Evolutionary conservation across 225 moss, liverwort and hornwort species (phyloP), one percentile per base, ranked within the genome.

Genomic region (Physcomitrellopsis africana): DNA sequence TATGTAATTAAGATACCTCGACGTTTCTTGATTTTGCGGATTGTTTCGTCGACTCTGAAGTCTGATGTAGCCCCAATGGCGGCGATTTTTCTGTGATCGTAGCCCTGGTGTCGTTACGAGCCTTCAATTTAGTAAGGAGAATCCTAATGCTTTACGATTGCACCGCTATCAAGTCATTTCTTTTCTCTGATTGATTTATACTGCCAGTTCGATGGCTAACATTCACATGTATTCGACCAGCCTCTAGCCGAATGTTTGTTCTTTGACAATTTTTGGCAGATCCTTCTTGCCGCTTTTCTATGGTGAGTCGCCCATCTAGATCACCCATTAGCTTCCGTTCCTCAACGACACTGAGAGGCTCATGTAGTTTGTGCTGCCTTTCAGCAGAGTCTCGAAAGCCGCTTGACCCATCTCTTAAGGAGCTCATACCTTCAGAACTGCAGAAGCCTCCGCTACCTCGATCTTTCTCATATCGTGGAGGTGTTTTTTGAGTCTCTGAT

Each of bases 161-260:
- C 42, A 90, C 79, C 6, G 74, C 84, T 59, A 93, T 81, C 5
- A 96, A 55, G 45, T 89, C 82, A 45, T 83, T 78, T 46, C 76
- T 85, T 57, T 92, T 93, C 14, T 90, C 76, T 10, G 37, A 44
- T 58, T 88, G 80, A 70, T 89, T 84, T 2, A 77, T 27, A 23
- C 82, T 81, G 63, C 80, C 86, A 23, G 86, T 89, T 10, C 75
- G 86, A 75, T 96, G 96, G 32, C 89, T 91, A 15, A 97, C 87
- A 81, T 94, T 97, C 7, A 97, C 91, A 80, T 93, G 86, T 66
- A 94, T 90, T 52, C 75, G 81, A n/a, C 94, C 94, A 13, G 80
- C 78, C 67, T 97, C 84, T 9, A 97, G 53, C 5, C 73, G 60
- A 52, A 94, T 94, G 11, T 91, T 96, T 62, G 91, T 92, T 53